A percentile compares a stretch with the other conserved stretches of the same genome.
Conservation (phyloP, 305 asterid species). For the Galium porrigens region DNA sequence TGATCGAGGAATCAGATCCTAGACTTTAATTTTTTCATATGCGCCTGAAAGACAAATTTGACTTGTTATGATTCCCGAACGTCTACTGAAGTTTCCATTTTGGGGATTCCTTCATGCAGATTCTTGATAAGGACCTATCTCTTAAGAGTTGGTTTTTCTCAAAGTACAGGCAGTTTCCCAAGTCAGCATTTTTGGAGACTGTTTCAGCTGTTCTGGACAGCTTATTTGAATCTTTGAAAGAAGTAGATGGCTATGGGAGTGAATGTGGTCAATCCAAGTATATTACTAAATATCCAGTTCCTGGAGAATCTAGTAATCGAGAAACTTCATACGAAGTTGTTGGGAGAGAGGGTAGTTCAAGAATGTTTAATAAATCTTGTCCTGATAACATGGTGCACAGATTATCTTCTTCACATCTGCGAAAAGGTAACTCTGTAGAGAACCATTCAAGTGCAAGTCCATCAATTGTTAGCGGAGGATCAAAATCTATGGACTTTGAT, state of each 20-base stretch:
- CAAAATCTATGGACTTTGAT: slow-evolving; percentile 35
- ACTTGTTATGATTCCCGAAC: slow-evolving; percentile 11
- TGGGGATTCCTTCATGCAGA: slow-evolving; percentile 38
- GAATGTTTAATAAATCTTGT: slow-evolving; percentile 11
- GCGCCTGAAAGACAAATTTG: slow-evolving; percentile 1
- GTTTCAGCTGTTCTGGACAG: slow-evolving; percentile 56
- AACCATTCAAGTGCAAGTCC: slow-evolving; percentile 21
- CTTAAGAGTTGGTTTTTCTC: slow-evolving; percentile 49
- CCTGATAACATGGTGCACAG: slow-evolving; percentile 17
- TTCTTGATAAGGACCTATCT: slow-evolving; percentile 43
- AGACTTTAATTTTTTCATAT: not conserved
- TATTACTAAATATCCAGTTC: slow-evolving; percentile 27
- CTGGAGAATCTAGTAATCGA: slow-evolving; percentile 35
- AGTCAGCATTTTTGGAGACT: slow-evolving; percentile 51
- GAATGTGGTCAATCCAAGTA: slow-evolving; percentile 33
- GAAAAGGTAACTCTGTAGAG: slow-evolving; percentile 22
- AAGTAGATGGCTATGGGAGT: slow-evolving; percentile 37
- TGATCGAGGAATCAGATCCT: slow-evolving; percentile 3
- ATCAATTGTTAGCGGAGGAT: slow-evolving; percentile 30
- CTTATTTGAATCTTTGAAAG: slow-evolving; percentile 44
- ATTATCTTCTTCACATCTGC: slow-evolving; percentile 26
- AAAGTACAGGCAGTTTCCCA: slow-evolving; percentile 45
- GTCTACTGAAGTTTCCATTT: slow-evolving; percentile 16
- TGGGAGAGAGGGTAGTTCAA: slow-evolving; percentile 26
- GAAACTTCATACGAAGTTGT: slow-evolving; percentile 39